These are phyloP conservation scores for Fusarium sp. DNA, from an alignment of 2,329 filamentous ascomycete species.

Conservation along the genomic window DNA sequence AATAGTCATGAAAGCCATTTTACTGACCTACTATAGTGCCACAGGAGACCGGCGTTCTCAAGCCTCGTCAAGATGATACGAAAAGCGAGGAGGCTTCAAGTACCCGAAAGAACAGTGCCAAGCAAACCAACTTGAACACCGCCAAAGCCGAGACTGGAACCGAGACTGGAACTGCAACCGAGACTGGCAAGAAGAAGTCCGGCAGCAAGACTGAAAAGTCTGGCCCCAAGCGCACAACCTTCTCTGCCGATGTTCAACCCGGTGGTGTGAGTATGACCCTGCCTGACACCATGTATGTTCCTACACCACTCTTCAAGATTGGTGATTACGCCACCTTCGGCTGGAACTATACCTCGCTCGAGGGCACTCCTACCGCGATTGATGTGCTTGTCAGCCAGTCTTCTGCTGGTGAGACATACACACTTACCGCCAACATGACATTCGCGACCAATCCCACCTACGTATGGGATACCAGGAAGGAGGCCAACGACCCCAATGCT, in stretches of 20 bases:
- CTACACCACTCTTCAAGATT: conserved; percentile 70
- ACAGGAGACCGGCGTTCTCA: conserved; percentile 31
- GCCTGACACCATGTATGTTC: conserved; percentile 60
- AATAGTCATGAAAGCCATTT: background rate
- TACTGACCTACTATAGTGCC: conserved; percentile 30
- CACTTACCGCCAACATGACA: conserved; percentile 73
- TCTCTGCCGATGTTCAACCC: conserved; percentile 60
- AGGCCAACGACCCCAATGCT: conserved; percentile 59
- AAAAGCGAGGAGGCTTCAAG: conserved; percentile 35
- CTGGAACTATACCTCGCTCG: conserved; percentile 76
- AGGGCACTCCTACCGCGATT: conserved; percentile 69
- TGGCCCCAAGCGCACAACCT: conserved; percentile 56
- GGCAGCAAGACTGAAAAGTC: conserved; percentile 45
- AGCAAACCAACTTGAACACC: conserved; percentile 59
- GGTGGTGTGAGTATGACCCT: conserved; percentile 67
- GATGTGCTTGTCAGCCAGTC: conserved; percentile 71
- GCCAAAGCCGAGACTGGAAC: conserved; percentile 42
- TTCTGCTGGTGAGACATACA: conserved; percentile 66
- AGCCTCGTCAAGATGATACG: conserved; percentile 30
- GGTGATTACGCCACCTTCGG: conserved; percentile 70
- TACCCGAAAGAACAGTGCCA: conserved; percentile 29
- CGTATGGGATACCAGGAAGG: conserved; percentile 70
- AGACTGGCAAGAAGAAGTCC: conserved; percentile 43
- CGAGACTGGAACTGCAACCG: conserved; percentile 28
- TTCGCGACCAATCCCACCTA: conserved; percentile 65